Evolutionary conservation across 192 early-diverging fungal genomes (phyloP).

Genomic region (Kickxella alabastrina): DNA sequence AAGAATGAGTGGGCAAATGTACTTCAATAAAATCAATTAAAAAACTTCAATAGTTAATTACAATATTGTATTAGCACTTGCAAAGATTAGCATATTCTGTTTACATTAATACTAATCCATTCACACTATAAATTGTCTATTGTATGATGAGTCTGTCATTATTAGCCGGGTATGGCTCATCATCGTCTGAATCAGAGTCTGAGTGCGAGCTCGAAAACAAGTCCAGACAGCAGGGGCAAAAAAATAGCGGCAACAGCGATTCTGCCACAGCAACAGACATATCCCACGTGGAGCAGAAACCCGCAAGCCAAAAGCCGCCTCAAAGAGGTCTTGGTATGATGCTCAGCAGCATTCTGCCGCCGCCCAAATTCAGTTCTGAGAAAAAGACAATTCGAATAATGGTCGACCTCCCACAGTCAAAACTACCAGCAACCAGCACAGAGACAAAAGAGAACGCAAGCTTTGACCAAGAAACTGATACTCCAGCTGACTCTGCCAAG

Average conservation of each 20-base stretch:
- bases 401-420: constrained; percentile 18
- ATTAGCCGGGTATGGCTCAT: constrained; percentile 35
- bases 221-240: background rate
- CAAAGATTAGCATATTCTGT: too few relatives aligned
- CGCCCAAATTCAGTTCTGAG: constrained; percentile 12
- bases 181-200: constrained; percentile 24
- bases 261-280: background rate
- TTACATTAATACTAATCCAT: too few relatives aligned
- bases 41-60: too few relatives aligned
- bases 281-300: background rate
- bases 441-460: background rate
- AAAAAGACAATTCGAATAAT: constrained; percentile 23
- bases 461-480: background rate
- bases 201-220: constrained; percentile 15
- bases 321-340: constrained; percentile 9
- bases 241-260: background rate
- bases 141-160: constrained; percentile 34
- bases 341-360: constrained; percentile 34
- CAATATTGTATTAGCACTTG: too few relatives aligned
- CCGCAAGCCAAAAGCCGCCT: too few relatives aligned
- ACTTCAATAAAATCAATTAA: too few relatives aligned
- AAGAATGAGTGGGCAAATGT: too few relatives aligned
- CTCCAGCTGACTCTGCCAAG: background rate
- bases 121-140: too few relatives aligned
- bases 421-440: background rate